Base-by-base conservation (phyloP, 83 land plant genomes). In the Picea abies region DNA sequence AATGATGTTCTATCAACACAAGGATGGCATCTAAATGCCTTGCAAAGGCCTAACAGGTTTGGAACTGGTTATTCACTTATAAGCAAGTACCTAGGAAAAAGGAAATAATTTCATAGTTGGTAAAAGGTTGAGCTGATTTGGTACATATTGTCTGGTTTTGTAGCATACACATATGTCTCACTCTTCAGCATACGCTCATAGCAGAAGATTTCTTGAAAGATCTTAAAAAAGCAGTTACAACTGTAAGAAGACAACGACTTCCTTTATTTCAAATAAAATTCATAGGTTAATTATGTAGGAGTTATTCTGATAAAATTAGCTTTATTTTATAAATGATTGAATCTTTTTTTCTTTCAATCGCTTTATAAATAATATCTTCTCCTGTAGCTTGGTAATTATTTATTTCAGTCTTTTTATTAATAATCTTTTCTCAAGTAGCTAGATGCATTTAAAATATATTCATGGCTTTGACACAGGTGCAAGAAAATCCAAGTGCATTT, bases 21-120 rank as follows among this genome's bases (percentile, higher is more conserved):
- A 86, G 99, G 99, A 62, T 97, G 99, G 99, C 98, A 95, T 83
- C 89, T 97, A 77, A 97, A 96, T 90, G 93, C 99, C 20, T 86
- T 97, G 87, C 99, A 97, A 79, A 96, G 90, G 84, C 99, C 99
- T 82, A 93, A 88, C 90, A 96, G 99, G 99, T 91, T 63, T 60
- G 4, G 35, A 60, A 26, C 22, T 80, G 52, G 60, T 20, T 60
- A 77, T 76, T 22, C 7, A 6, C 82, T 16, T 35, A 82, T 16
- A 2, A 25, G 25, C 26, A 52, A 20, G 52, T 56, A 19, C 25
- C 82, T 56, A 19, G 39, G 26, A 82, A 25, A 73, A 32, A 35
- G 19, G 80, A 84, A 41, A 44, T 5, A 1, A 41, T 49, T 62
- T 78, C n/a, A 60, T 1, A 52, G 83, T 19, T 58, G 16, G 23